A percentile compares a stretch with the other conserved stretches of the same genome.
Conservation (phyloP, 345 rosid genomes). For the Raphanus raphanistrum region DNA sequence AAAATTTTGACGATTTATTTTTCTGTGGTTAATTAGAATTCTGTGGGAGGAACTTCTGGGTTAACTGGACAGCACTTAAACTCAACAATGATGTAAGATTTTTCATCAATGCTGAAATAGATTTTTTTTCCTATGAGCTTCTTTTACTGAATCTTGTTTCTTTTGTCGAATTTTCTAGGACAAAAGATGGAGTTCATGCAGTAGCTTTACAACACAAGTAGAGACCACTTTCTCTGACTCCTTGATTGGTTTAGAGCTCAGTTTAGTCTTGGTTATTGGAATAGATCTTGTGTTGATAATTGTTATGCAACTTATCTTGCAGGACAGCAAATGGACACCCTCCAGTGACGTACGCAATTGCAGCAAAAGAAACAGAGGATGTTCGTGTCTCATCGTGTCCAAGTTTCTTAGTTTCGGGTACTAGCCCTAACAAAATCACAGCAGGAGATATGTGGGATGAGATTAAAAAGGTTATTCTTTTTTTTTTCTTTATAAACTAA, state of each 20-base stretch:
- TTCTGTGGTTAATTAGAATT: conserved; percentile 53
- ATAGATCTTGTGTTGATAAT: not conserved
- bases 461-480: conserved; percentile 63
- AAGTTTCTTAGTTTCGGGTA: conserved; percentile 62
- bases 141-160: conserved; percentile 8
- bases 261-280: not conserved
- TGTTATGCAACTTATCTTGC: conserved; percentile 23
- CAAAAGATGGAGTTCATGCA: conserved; percentile 67
- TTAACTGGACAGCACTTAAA: conserved; percentile 75
- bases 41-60: conserved; percentile 76
- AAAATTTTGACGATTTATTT: not conserved
- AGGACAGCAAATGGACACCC: conserved; percentile 77
- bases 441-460: conserved; percentile 96
- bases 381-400: conserved; percentile 76
- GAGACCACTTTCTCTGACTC: conserved; percentile 27
- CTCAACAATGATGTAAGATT: conserved; percentile 58
- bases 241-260: not conserved
- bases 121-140: not conserved
- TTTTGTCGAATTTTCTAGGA: conserved; percentile 42
- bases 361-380: conserved; percentile 65
- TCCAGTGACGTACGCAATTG: conserved; percentile 61
- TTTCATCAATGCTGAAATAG: not conserved
- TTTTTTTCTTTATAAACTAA: not conserved
- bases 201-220: conserved; percentile 81
- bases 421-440: conserved; percentile 45